Conservation (phyloP, 164 flowering plant genomes). For the Liquidambar formosana region DNA sequence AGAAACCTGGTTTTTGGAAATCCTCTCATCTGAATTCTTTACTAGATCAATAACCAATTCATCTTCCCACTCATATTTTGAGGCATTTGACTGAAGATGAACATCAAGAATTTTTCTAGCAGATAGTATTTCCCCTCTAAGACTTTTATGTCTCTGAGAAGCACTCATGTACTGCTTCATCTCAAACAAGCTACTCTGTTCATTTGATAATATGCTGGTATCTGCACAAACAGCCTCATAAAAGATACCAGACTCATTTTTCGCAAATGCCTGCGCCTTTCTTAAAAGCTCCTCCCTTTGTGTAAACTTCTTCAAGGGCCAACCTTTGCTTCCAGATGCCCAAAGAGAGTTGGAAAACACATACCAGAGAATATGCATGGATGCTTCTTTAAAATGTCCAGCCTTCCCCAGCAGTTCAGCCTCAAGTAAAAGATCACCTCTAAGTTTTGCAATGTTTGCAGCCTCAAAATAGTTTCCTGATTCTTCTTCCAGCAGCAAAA, state of each 20-base stretch:
- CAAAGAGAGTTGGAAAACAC: conserved; percentile 47
- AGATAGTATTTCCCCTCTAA: conserved; percentile 42
- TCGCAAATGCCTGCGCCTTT: no score
- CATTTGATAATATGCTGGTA: conserved; percentile 31
- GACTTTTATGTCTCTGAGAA: conserved; percentile 28
- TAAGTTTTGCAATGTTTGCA: conserved; percentile 44
- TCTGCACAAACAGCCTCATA: conserved; percentile 42
- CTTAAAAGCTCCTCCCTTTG: no score
- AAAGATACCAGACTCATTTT: no score
- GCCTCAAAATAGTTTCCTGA: no score
- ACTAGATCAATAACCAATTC: conserved; percentile 21
- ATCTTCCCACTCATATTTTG: conserved; percentile 41
- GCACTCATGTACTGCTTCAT: no score
- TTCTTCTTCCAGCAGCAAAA: no score
- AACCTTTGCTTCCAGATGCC: conserved; percentile 35
- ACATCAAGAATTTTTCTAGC: conserved; percentile 49
- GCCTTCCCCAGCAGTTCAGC: no score
- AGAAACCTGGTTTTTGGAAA: conserved; percentile 30
- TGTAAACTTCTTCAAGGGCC: no score
- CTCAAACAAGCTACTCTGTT: no score
- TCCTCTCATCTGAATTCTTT: conserved; percentile 16
- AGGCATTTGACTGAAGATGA: conserved; percentile 24
- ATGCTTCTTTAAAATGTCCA: no score
- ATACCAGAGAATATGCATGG: no score
- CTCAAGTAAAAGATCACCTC: no score